Evolutionary conservation across 1,139 yeast species (phyloP), one percentile per base, ranked within the genome.

Genomic region (Hemisphaericaspora subhashii): DNA sequence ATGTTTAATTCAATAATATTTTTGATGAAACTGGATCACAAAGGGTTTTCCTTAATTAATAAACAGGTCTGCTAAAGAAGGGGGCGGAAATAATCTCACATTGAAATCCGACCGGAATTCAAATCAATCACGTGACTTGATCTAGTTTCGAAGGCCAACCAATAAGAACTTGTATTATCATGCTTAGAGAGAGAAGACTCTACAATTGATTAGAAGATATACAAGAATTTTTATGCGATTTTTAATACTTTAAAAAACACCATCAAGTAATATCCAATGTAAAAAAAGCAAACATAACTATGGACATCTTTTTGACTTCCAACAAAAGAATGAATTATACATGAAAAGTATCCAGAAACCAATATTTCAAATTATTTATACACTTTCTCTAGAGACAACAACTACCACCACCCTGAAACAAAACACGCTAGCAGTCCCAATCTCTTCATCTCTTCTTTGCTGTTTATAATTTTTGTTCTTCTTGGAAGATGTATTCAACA

Each of bases 401-500:
- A n/a, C n/a, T n/a, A n/a, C n/a, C n/a, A n/a, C n/a, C n/a, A n/a
- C n/a, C n/a, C n/a, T n/a, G n/a, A 3, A 21, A 21, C 13, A 24
- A n/a, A 24, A 3, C 3, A n/a, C 27, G n/a, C n/a, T 24, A 14
- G n/a, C 24, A 8, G 4, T 22, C 24, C 24, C 24, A 5, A 18
- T 5, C 12, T 25, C 24, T 17, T 16, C 24, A 15, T 10, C 26
- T 34, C 17, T 21, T 18, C 21, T 13, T 31, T 15, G 11, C 8
- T 16, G 16, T 24, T 55, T 62, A 70, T 56, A 67, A 66, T 55
- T 68, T 69, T 49, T 63, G 67, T 59, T 72, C 77, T 58, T 72
- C 77, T 60, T 70, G 66, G 54, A 52, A 66, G 50, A 80, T 76
- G 63, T 79, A 78, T 52, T 81, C 77, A 41, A 81, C 76, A 44